Percentiles rank a stretch among this genome's conserved stretches.
Conservation (phyloP, 495 filamentous ascomycete genomes). For the Apodospora peruviana region DNA sequence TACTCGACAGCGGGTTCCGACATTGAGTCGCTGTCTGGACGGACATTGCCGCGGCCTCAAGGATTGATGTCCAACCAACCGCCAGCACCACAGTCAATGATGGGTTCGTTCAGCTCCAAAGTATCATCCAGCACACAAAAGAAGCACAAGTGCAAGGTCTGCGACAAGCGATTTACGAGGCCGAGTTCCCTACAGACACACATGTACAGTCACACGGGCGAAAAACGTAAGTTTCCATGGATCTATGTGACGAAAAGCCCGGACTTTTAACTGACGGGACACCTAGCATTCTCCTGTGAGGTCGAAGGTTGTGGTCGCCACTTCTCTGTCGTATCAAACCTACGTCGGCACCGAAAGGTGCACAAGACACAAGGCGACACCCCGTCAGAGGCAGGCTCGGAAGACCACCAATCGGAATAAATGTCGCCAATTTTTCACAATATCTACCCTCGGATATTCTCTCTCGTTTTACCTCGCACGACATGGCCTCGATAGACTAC, state of each 20-base stretch:
- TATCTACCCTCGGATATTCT: neutral
- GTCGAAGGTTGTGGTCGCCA: conserved; percentile 93
- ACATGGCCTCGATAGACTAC: conserved; percentile 22
- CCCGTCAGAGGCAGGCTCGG: conserved; percentile 46
- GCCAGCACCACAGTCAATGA: conserved; percentile 92
- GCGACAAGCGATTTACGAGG: conserved; percentile 96
- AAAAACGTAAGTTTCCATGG: conserved; percentile 78
- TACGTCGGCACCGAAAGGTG: conserved; percentile 92
- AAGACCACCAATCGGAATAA: conserved; percentile 45
- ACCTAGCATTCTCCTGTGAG: conserved; percentile 85
- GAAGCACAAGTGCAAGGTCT: conserved; percentile 99
- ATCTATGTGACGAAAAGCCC: neutral
- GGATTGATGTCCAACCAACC: conserved; percentile 64
- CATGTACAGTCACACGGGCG: conserved; percentile 98
- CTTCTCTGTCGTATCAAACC: conserved; percentile 96
- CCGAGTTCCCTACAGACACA: conserved; percentile 96
- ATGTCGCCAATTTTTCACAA: too few species aligned
- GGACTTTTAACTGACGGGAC: too few species aligned
- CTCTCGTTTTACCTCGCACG: conserved; percentile 6
- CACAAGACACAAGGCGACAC: conserved; percentile 69
- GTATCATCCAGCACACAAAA: conserved; percentile 94
- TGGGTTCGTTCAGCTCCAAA: conserved; percentile 98
- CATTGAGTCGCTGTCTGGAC: conserved; percentile 70
- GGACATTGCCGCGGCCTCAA: conserved; percentile 76
- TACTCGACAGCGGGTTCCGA: conserved; percentile 88